These are phyloP conservation scores for Trichomonas vaginalis DNA, from an alignment of 208 protist species.

Conservation along the genomic window DNA sequence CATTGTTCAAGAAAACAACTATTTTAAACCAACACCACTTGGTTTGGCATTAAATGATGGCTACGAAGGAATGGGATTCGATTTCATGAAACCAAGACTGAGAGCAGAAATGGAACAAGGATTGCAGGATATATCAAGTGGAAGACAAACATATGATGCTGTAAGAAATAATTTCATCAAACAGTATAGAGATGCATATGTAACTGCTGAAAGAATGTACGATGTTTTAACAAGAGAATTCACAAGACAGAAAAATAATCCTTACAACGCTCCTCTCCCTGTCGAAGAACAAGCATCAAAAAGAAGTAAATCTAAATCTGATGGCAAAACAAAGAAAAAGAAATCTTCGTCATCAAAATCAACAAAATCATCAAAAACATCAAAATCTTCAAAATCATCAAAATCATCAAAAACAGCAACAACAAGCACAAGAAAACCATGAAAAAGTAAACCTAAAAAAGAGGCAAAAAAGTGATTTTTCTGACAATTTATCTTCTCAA, in stretches of 20 bases:
- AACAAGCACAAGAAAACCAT: background rate
- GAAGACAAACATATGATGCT: background rate
- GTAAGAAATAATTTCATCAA: background rate
- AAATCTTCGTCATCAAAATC: background rate
- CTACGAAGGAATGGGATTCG: conserved; percentile 75
- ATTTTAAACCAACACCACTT: conserved; percentile 68
- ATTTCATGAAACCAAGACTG: background rate
- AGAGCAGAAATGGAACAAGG: background rate
- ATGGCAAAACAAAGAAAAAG: background rate
- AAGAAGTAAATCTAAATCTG: background rate
- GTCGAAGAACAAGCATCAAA: too few species aligned
- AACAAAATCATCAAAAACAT: background rate
- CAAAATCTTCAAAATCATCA: background rate
- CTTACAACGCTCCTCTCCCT: too few species aligned
- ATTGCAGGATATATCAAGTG: background rate
- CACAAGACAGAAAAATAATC: background rate
- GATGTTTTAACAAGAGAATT: background rate
- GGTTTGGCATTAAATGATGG: conserved; percentile 75
- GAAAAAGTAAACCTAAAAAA: background rate
- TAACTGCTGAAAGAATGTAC: background rate
- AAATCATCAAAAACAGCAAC: background rate
- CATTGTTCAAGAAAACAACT: background rate
- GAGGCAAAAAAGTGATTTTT: background rate
- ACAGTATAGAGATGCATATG: background rate
- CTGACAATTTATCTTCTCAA: background rate